These are phyloP conservation scores for Crucibulum cyathiforme DNA, from an alignment of 1,284 basidiomycete genomes.

Conservation along the genomic window DNA sequence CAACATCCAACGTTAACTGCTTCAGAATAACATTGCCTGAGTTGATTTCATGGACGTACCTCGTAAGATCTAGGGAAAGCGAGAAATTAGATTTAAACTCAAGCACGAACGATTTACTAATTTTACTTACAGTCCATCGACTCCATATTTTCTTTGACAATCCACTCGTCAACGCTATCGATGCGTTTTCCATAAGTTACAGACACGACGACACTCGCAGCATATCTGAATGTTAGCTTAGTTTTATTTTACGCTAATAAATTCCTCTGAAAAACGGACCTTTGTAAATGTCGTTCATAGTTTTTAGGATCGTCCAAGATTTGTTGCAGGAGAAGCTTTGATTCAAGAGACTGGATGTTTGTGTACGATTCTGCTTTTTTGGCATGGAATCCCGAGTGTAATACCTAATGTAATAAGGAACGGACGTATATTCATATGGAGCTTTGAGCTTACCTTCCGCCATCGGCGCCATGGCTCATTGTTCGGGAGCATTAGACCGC, in stretches of 20 bases:
- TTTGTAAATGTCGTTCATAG: conserved; percentile 51
- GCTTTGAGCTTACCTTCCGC: conserved; percentile 44
- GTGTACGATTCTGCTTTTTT: conserved; percentile 49
- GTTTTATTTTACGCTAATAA: background rate
- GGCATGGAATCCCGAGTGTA: conserved; percentile 51
- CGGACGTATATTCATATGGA: background rate
- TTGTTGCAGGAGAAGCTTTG: conserved; percentile 50
- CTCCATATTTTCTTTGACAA: conserved; percentile 50
- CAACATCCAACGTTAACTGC: background rate
- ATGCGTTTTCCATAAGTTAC: conserved; percentile 54
- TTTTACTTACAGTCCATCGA: conserved; percentile 48
- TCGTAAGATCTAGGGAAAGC: conserved; percentile 39
- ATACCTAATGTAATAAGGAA: conserved; percentile 35
- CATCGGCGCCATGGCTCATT: conserved; percentile 55
- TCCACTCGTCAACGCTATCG: conserved; percentile 51
- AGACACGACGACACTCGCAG: conserved; percentile 53
- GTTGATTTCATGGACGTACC: conserved; percentile 25
- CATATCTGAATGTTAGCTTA: conserved; percentile 35
- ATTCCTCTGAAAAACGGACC: conserved; percentile 26
- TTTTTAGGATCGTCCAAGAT: conserved; percentile 45
- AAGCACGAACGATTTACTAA: background rate
- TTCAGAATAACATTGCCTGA: background rate
- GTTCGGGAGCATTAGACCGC: conserved; percentile 56
- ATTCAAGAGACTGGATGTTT: conserved; percentile 58
- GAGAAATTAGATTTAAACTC: conserved; percentile 7